Percentiles rank a stretch among this genome's conserved stretches.
phyloP scores from a whole-genome alignment of 495 filamentous ascomycete genomes.

The Aspergillus nidulans region DNA sequence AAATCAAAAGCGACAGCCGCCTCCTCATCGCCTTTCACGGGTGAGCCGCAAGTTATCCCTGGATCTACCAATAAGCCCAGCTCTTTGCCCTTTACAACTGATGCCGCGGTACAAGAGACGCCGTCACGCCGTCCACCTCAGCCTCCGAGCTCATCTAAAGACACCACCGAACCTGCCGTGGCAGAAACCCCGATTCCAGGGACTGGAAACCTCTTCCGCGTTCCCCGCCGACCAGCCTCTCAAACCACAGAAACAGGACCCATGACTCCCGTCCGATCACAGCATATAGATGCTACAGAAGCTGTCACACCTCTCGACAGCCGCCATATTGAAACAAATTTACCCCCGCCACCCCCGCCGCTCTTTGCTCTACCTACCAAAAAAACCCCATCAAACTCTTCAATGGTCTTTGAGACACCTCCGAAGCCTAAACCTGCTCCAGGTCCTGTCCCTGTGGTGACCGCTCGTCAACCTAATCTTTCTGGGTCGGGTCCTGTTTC shows the following conservation, averaged over 20 bases:
- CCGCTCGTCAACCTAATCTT: background rate
- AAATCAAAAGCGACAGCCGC: slow-evolving; percentile 1
- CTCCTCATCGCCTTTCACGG: slow-evolving; percentile 14
- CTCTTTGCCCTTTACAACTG: slow-evolving; percentile 12
- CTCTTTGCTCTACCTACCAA: slow-evolving; percentile 4
- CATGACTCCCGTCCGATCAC: slow-evolving; percentile 28
- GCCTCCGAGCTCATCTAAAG: slow-evolving; percentile 21
- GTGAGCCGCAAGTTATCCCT: slow-evolving; percentile 20
- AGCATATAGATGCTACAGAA: slow-evolving; percentile 12
- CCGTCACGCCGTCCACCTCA: slow-evolving; percentile 46
- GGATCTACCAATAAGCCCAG: slow-evolving; percentile 18
- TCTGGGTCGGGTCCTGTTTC: background rate
- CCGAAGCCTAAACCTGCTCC: slow-evolving; percentile 36
- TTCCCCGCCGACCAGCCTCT: slow-evolving; percentile 37
- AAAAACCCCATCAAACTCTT: slow-evolving; percentile 10
- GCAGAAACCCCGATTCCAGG: slow-evolving; percentile 17
- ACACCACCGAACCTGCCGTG: slow-evolving; percentile 4
- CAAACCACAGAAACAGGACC: slow-evolving; percentile 26
- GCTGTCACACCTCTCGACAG: background rate
- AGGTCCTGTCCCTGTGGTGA: slow-evolving; percentile 8
- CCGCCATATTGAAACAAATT: background rate
- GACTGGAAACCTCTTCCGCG: slow-evolving; percentile 30
- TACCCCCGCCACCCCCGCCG: slow-evolving; percentile 1
- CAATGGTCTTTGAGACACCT: slow-evolving; percentile 40
- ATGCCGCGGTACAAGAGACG: slow-evolving; percentile 46